Base-by-base conservation (phyloP, 306 rosid genomes). In the Malus fusca region DNA sequence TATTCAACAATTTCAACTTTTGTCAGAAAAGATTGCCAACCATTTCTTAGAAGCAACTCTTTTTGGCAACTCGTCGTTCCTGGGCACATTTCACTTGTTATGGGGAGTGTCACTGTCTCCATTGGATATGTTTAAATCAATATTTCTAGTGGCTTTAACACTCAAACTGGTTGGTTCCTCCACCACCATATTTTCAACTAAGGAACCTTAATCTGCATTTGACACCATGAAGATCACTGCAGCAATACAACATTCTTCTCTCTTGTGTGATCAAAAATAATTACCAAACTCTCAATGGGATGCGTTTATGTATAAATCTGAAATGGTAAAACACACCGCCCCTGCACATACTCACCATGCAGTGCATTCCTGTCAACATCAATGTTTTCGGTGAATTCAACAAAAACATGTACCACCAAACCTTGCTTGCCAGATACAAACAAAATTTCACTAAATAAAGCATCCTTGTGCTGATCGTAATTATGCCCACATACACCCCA, bases 361-460 rank as follows among this genome's bases (percentile, higher is more conserved):
- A 53, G 42, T 78, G 68, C 84, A 66, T 71, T 77, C 69, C 79
- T 74, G 65, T 59, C 70, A 59, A 63, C 60, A 77, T 80, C 80
- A 72, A 59, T 62, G 53, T 77, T 62, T 79, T 73, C 68, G 51
- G 81, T 75, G 51, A 37, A 77, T 74, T 88, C 81, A 76, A 81
- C 63, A 83, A 95, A 95, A 67, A 91, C 92, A 84, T 92, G 98
- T 46, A 89, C 96, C 17, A 87, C 87, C 66, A 92, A 86, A 62
- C 98, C 98, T 81, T 82, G 83, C 76, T 58, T 85, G 30, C 98
- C 98, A 62, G 90, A 89, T 71, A 92, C 88, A 92, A 90, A 92
- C 78, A 95, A 77, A 83, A 88, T 46, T 77, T 95, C 97, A 77
- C 87, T 88, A 79, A 95, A 92, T 58, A 86, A 77, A 80, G 88